These are phyloP conservation scores for Xylaria acuta DNA, from an alignment of 495 filamentous ascomycete genomes.

Conservation along the genomic window DNA sequence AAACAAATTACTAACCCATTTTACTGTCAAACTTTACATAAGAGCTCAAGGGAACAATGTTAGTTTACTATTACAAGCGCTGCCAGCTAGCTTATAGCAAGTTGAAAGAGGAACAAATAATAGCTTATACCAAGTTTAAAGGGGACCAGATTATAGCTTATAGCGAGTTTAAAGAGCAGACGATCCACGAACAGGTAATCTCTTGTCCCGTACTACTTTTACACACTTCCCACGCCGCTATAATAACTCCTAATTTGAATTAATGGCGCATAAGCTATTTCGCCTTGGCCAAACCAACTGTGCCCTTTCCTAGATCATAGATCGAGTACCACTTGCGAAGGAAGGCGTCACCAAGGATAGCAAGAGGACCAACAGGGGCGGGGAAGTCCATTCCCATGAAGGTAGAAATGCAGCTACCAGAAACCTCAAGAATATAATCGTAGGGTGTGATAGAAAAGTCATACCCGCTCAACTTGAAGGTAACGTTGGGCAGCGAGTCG, in stretches of 20 bases:
- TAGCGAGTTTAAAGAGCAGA: neutral
- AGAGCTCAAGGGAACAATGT: too few relatives aligned
- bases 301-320: constrained; percentile 86
- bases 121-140: too few relatives aligned
- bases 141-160: too few relatives aligned
- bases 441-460: constrained; percentile 88
- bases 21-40: neutral
- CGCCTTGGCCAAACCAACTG: constrained; percentile 86
- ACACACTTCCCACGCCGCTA: constrained; percentile 24
- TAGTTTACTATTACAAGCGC: too few relatives aligned
- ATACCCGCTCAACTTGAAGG: constrained; percentile 84
- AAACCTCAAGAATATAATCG: constrained; percentile 96
- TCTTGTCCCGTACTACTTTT: too few relatives aligned
- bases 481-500: constrained; percentile 81
- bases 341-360: constrained; percentile 97
- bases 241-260: constrained; percentile 22
- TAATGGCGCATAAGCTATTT: constrained; percentile 54
- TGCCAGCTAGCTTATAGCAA: too few relatives aligned
- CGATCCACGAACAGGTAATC: too few relatives aligned
- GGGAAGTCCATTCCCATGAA: constrained; percentile 99
- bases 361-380: constrained; percentile 87
- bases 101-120: too few relatives aligned
- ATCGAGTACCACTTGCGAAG: constrained; percentile 96
- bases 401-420: constrained; percentile 93
- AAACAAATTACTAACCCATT: neutral